Evolutionary conservation across 352 stramenopile species (phyloP), one percentile per base, ranked within the genome.

Genomic region (Globisporangium spiculum): DNA sequence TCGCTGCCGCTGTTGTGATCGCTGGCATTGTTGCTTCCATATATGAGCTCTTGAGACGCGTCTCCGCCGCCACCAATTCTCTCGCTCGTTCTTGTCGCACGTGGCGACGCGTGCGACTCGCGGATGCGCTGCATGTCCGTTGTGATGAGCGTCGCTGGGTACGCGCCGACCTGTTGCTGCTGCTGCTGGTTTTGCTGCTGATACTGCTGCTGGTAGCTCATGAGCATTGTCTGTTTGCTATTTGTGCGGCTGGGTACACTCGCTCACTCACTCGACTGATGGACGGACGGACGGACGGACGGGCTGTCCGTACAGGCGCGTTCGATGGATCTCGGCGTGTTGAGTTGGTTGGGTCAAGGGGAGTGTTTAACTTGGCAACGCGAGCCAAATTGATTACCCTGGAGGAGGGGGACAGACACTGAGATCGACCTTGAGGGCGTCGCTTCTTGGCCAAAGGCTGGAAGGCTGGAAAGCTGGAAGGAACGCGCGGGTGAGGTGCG

Each of bases 121-220:
- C 54, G 63, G 16, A 58, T 26, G 0, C 63, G 54, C 63, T 68
- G 63, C 63, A 68, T 63, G 38, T 68, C 63, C 8, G 54, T 26
- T 34, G 54, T 63, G 14, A 53, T 63, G 63, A 63, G 53, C 24
- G 53, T 22, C 22, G 63, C 7, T 12, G 63, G 63, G 41, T 22
- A 50, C 41, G 41, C 4, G 54, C 36, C 26, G 12, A 44, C 41
- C 24, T 22, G 60, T 14, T 22, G 41, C 7, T 44, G 36, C 24
- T 56, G 59, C 24, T 65, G 60, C 1, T 52, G 24, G 4, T n/a
- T n/a, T 8, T 7, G 16, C 9, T 53, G 60, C 12, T 65, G 59
- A 9, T 65, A 32, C 18, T 59, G 50, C 10, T 58, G n/a, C 30
- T 67, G 50, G 52, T 53, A n/a, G 52, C 62, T 67, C 62, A 61